Evolutionary conservation across 1,139 yeast genomes (phyloP), one percentile per base, ranked within the genome.

Genomic region (Taiozyma sp.): DNA sequence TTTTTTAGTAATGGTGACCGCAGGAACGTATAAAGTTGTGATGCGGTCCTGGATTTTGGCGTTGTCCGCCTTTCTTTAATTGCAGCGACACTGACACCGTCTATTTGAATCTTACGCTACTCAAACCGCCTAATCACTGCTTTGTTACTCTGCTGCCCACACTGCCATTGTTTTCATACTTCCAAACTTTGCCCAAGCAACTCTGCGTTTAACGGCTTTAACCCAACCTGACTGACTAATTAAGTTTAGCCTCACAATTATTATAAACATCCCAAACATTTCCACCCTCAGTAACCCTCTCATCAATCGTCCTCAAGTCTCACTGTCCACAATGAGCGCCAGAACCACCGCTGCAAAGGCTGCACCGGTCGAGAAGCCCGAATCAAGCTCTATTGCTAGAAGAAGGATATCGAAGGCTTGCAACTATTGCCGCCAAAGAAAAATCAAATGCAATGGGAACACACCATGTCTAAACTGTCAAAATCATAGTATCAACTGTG

Each of bases 391-490:
- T 8, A 28, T 46, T 12, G 46, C 44, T 2, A 58, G 64, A 52
- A 58, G 61, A 54, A 54, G 66, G 45, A 61, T 62, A 22, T 59
- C 65, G 2, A 61, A 61, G 45, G 66, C 66, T 0, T 87, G 95
- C 62, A 87, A 82, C 58, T 72, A 75, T 51, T 87, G 95, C 63
- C 83, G 88, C 57, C 72, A 78, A 56, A 71, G 83, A 51, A 86
- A 87, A 65, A 79, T 83, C 52, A 84, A 84, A 62, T 87, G 95
- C 63, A 83, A 83, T 58, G 93, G 88, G 50, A 61, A 53, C 27
- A 73, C 78, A 50, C 91, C 93, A 0, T 87, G 93, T 60, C 65
- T 76, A 2, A 76, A 80, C 59, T 87, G 93, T 61, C 48, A 67
- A 13, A 77, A 75, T 50, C 71, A 75, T 10, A 64, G 66, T 2